Percentiles rank a stretch among this genome's conserved stretches.
Evolutionary conservation across 495 filamentous ascomycete species (phyloP).

Genomic region (Aspergillus homomorphus): DNA sequence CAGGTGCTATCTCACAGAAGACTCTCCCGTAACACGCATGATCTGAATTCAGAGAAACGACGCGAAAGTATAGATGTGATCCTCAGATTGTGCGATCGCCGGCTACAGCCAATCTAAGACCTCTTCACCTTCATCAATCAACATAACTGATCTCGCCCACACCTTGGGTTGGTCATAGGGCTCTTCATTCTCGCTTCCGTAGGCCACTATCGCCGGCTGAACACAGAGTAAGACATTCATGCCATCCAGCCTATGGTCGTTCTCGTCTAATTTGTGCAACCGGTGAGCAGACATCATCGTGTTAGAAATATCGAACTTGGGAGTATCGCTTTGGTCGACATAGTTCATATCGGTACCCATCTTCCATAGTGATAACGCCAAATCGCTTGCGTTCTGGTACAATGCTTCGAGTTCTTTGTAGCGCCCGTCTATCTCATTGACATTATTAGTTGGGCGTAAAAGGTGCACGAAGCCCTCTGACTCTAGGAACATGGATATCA

Average conservation of each 20-base stretch:
- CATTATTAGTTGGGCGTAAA: not conserved
- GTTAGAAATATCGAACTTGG: not conserved
- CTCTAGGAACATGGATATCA: not conserved
- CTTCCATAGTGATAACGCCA: constrained; percentile 16
- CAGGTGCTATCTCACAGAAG: too few species aligned
- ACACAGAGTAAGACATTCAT: constrained; percentile 3
- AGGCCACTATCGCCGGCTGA: constrained; percentile 13
- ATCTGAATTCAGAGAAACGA: too few species aligned
- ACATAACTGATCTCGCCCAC: constrained; percentile 11
- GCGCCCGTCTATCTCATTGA: not conserved
- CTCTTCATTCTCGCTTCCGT: constrained; percentile 14
- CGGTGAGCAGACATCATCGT: constrained; percentile 11
- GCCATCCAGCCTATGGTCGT: constrained; percentile 12
- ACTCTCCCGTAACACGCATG: too few species aligned
- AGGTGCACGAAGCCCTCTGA: constrained; percentile 1
- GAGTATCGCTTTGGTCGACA: not conserved
- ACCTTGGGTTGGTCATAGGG: constrained; percentile 15
- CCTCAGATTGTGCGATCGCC: too few species aligned
- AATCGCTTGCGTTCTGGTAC: constrained; percentile 7
- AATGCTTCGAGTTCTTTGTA: constrained; percentile 9
- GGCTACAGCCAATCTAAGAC: not conserved
- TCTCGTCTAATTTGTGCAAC: constrained; percentile 12
- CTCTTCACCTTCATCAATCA: constrained; percentile 6
- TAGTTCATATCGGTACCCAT: constrained; percentile 11
- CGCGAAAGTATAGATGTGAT: too few species aligned